These are phyloP conservation scores for Nicotiana obtusifolia DNA, from an alignment of 257 asterid species.

Conservation along the genomic window DNA sequence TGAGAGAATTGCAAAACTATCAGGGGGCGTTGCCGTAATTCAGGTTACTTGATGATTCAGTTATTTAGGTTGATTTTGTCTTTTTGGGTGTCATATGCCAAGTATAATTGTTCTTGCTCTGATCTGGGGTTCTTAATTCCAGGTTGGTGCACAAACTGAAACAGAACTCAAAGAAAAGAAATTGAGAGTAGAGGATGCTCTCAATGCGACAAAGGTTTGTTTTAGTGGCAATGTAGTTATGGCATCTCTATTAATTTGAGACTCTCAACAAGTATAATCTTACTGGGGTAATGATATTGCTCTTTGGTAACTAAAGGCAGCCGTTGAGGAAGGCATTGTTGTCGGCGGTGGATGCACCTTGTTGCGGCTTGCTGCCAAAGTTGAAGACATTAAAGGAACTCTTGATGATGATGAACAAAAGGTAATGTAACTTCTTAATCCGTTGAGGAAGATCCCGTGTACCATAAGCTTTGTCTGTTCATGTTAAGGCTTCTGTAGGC, in stretches of 20 bases:
- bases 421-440: slow-evolving; percentile 24
- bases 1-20: slow-evolving; percentile 91
- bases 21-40: slow-evolving; percentile 97
- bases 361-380: slow-evolving; percentile 79
- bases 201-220: slow-evolving; percentile 85
- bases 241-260: neutral
- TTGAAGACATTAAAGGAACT: slow-evolving; percentile 77
- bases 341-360: slow-evolving; percentile 98
- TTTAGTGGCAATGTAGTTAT: neutral
- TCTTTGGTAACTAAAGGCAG: slow-evolving; percentile 54
- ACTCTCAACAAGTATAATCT: neutral
- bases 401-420: slow-evolving; percentile 90
- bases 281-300: neutral
- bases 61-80: neutral
- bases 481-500: neutral
- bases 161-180: slow-evolving; percentile 96
- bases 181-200: slow-evolving; percentile 98
- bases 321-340: slow-evolving; percentile 99
- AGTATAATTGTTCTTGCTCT: neutral
- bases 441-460: neutral
- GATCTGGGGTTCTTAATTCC: slow-evolving; percentile 13
- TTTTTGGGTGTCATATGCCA: neutral
- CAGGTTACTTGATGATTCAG: slow-evolving; percentile 47
- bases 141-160: slow-evolving; percentile 99
- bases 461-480: neutral